Evolutionary conservation across 106 monocot genomes (phyloP).

Genomic region (Dioscorea alata): DNA sequence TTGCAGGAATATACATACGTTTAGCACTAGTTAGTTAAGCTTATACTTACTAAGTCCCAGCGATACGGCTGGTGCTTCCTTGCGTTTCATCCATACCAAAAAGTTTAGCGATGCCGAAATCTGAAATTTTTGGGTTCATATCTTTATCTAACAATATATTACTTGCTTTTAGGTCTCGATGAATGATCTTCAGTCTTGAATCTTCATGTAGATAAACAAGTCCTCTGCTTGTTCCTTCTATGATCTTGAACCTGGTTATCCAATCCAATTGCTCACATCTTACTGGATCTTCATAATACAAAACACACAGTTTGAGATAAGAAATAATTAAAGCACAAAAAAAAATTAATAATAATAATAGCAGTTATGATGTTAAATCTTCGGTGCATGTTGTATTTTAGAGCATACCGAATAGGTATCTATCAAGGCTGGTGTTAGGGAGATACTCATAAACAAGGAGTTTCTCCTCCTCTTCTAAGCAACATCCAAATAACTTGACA

Average conservation of each 20-base stretch:
- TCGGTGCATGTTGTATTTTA: too few relatives aligned
- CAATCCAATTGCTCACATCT: not conserved
- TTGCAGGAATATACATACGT: too few relatives aligned
- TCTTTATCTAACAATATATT: constrained; percentile 2
- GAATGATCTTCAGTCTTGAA: constrained; percentile 1
- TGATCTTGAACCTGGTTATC: not conserved
- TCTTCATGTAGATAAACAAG: constrained; percentile 4
- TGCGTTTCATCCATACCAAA: not conserved
- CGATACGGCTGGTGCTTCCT: not conserved
- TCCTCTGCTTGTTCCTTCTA: not conserved
- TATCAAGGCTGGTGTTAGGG: constrained; percentile 1
- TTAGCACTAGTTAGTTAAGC: too few relatives aligned
- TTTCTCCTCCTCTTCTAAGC: constrained; percentile 6
- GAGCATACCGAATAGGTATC: constrained; percentile 3
- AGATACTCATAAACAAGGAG: constrained; percentile 9
- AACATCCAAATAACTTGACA: not conserved
- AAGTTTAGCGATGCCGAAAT: constrained; percentile 6
- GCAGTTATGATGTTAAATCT: too few relatives aligned
- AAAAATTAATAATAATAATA: too few relatives aligned
- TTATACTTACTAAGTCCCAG: constrained; percentile 6
- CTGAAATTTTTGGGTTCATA: constrained; percentile 5
- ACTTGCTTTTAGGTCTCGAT: constrained; percentile 1
- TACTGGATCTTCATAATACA: not conserved
- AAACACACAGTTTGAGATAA: not conserved
- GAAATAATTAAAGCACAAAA: not conserved